Percentiles rank a stretch among this genome's conserved stretches.
These are phyloP conservation scores for Phytomonas francai DNA, from an alignment of 208 protist genomes.

Conservation along the genomic window DNA sequence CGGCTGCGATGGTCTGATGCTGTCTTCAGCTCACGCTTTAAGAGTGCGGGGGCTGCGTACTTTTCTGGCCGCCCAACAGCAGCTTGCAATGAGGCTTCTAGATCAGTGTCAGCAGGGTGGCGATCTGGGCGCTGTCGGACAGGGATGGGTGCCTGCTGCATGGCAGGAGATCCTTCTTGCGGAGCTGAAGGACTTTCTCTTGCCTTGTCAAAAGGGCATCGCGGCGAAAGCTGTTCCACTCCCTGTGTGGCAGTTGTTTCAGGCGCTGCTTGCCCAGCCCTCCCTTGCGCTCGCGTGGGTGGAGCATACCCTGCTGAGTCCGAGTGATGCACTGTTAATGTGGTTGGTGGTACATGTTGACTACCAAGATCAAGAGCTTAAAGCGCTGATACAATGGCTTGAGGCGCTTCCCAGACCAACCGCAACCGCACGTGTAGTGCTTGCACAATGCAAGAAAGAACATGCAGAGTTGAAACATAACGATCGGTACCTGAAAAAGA, in stretches of 20 bases:
- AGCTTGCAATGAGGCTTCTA: too few species aligned
- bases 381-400: constrained; percentile 9
- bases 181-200: neutral
- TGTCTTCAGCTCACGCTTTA: constrained; percentile 12
- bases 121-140: constrained; percentile 1
- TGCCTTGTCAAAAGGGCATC: too few species aligned
- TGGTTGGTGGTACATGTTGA: constrained; percentile 26
- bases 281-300: constrained; percentile 28
- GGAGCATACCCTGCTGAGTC: constrained; percentile 17
- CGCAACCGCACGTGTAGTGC: neutral
- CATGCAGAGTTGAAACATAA: neutral
- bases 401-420: constrained; percentile 4
- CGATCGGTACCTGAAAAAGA: constrained; percentile 2
- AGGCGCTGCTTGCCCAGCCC: constrained; percentile 9
- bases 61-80: constrained; percentile 11
- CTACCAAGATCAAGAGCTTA: constrained; percentile 12
- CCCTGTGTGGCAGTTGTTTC: constrained; percentile 14
- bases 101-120: too few species aligned
- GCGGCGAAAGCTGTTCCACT: too few species aligned
- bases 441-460: neutral
- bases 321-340: constrained; percentile 15
- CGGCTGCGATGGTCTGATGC: too few species aligned
- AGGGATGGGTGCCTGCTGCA: neutral
- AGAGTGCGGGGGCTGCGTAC: constrained; percentile 2
- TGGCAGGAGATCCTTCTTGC: neutral